Base-by-base conservation (phyloP, 306 rosid genomes). In the Glycine latifolia region DNA sequence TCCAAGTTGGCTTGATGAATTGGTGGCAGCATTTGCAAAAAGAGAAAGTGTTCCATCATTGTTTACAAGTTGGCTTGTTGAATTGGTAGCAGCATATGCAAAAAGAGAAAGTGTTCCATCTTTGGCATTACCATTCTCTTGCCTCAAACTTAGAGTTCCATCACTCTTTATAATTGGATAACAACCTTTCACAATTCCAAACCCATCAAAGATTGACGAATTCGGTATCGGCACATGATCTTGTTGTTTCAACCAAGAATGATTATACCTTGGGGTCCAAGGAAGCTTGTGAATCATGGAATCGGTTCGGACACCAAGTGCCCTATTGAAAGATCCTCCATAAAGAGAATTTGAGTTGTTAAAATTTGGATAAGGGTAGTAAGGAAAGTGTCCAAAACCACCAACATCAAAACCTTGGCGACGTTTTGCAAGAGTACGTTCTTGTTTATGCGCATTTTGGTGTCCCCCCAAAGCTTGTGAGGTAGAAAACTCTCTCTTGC, bases 381-480 rank as follows among this genome's bases (percentile, higher is more conserved):
- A 76, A 67, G 54, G 20, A 2, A 62, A 46, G 6, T 70, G 82
- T 2, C 79, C 84, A 0, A 77, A 65, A 48, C 9, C 33, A 10
- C 73, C 84, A 35, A 15, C 80, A 7, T 10, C 55, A 3, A 83
- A 10, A 2, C 79, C 88, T 75, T 84, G 91, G 8, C 84, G 85
- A 13, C 83, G 82, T 68, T 92, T 92, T 0, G 87, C 91, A 0
- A 88, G 0, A 2, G 87, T 89, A 3, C 95, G 90, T 84, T 91
- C 94, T 65, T 86, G 91, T 56, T 88, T 92, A 46, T 92, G 97
- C 0, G 97, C 97, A 48, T 92, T 92, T 73, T 92, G 97, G 17
- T 92, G 97, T 2, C 97, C 97, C 13, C 95, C 94, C 16, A 92
- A 59, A 2, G 95, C 97, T 44, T 89, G 95, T 1, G 95, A 88